Conservation (phyloP, 805 yeast genomes). For the Priceomyces carsonii region DNA sequence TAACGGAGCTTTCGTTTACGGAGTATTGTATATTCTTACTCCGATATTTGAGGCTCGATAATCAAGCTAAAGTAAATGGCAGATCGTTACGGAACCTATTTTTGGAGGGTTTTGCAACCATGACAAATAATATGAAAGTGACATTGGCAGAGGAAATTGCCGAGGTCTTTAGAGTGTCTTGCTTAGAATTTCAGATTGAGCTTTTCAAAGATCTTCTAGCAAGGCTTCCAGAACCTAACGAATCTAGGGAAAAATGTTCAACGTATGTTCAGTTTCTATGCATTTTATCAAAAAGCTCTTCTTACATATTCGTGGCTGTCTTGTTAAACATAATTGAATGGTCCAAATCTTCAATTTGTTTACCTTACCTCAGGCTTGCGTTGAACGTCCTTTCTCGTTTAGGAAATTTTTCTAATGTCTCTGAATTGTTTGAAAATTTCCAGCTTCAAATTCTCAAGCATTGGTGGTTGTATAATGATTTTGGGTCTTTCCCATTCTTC, state of each 20-base stretch:
- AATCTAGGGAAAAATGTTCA: conserved; percentile 37
- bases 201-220: conserved; percentile 29
- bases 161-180: conserved; percentile 8
- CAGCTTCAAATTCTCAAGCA: conserved; percentile 39
- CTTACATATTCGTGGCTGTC: conserved; percentile 30
- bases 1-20: conserved; percentile 33
- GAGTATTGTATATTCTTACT: conserved; percentile 35
- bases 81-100: conserved; percentile 14
- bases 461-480: conserved; percentile 41
- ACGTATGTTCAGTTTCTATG: conserved; percentile 39
- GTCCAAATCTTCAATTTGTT: conserved; percentile 29
- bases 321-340: conserved; percentile 45
- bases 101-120: conserved; percentile 15
- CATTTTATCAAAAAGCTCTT: conserved; percentile 27
- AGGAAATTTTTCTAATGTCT: conserved; percentile 12
- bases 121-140: conserved; percentile 20
- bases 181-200: conserved; percentile 16
- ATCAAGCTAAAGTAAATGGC: conserved; percentile 24
- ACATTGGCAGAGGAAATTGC: conserved; percentile 16
- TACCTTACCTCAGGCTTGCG: conserved; percentile 27
- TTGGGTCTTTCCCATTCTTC: conserved; percentile 40
- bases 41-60: conserved; percentile 23
- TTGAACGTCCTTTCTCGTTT: conserved; percentile 21
- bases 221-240: conserved; percentile 35
- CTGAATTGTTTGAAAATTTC: conserved; percentile 27